Conservation (phyloP, 2,329 filamentous ascomycete genomes). For the Ophiosphaerella korrae region DNA sequence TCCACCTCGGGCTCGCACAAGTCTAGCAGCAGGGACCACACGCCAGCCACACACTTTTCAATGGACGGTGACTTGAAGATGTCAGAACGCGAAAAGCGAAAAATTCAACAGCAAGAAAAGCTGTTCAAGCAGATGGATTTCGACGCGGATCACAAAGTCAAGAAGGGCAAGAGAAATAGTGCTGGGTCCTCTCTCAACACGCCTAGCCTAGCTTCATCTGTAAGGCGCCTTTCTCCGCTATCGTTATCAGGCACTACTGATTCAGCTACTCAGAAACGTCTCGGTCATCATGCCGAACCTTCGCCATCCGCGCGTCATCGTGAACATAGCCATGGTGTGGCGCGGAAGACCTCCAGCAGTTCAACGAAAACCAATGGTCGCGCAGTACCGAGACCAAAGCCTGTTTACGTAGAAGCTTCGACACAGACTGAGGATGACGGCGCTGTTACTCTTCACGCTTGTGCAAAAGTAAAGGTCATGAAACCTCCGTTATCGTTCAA, state of each 20-base stretch:
- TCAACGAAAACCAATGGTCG: conserved; percentile 49
- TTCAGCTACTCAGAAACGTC: conserved; percentile 38
- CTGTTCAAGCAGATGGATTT: conserved; percentile 66
- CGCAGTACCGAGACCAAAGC: conserved; percentile 32
- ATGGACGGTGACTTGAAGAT: conserved; percentile 56
- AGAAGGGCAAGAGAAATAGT: conserved; percentile 63
- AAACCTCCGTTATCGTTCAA: conserved; percentile 44
- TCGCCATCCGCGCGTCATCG: conserved; percentile 44
- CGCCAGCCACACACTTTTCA: conserved; percentile 60
- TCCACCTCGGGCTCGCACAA: conserved; percentile 64
- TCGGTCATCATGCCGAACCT: conserved; percentile 42
- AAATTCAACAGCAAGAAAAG: conserved; percentile 66
- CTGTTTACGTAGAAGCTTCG: conserved; percentile 40
- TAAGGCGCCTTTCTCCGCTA: conserved; percentile 31
- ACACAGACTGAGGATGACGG: conserved; percentile 40
- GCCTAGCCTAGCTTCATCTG: conserved; percentile 52
- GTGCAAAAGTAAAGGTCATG: conserved; percentile 25
- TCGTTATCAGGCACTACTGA: conserved; percentile 33
- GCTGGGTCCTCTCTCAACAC: conserved; percentile 60
- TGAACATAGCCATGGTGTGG: conserved; percentile 42
- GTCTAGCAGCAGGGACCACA: conserved; percentile 65
- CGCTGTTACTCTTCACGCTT: conserved; percentile 8
- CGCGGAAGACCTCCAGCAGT: conserved; percentile 42
- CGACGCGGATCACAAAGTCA: conserved; percentile 58
- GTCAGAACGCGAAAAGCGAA: conserved; percentile 66